Evolutionary conservation across 176 grass and related monocot genomes (phyloP), one percentile per base, ranked within the genome.

Genomic region (Oryza rufipogon): DNA sequence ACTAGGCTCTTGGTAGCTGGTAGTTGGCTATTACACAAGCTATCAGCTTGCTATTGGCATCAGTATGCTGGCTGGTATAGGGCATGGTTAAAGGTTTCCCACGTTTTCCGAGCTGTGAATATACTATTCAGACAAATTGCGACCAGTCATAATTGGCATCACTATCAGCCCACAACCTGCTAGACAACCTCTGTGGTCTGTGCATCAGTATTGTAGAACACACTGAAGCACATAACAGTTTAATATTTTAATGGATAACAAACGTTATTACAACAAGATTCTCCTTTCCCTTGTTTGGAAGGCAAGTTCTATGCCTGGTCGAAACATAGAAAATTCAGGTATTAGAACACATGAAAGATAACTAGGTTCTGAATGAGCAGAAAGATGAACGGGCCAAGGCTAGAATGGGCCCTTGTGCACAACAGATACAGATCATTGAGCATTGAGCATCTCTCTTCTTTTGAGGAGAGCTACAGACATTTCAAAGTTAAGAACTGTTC

Each of bases 321-420:
- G 49, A 79, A 79, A 68, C 61, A 13, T 39, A 42, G 8, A 85
- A 85, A 25, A 75, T 49, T 63, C 23, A 39, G 26, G 72, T 42
- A 52, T 17, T 19, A 84, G 0, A 73, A 64, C 44, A 33, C 41
- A 86, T 11, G 26, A 70, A 63, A 13, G 54, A 49, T 20, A 51
- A 41, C 44, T 64, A 8, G 23, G 22, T 42, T 80, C 11, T 79
- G 39, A 42, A 72, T 9, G 17, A 70, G 16, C 49, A 85, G 52
- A 56, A 56, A 19, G 5, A 56, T 56, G 52, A 56, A 20, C 0
- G 16, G 6, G 52, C 42, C 38, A 74, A 30, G 3, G 54, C 58
- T 52, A 75, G 3, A 66, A 80, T 87, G 61, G 5, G 17, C 12
- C 42, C 22, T 73, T 47, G 22, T 73, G 70, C 22, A 26, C 22